Evolutionary conservation across 2,329 filamentous ascomycete genomes (phyloP).

Genomic region (Pseudogymnoascus pannorum): DNA sequence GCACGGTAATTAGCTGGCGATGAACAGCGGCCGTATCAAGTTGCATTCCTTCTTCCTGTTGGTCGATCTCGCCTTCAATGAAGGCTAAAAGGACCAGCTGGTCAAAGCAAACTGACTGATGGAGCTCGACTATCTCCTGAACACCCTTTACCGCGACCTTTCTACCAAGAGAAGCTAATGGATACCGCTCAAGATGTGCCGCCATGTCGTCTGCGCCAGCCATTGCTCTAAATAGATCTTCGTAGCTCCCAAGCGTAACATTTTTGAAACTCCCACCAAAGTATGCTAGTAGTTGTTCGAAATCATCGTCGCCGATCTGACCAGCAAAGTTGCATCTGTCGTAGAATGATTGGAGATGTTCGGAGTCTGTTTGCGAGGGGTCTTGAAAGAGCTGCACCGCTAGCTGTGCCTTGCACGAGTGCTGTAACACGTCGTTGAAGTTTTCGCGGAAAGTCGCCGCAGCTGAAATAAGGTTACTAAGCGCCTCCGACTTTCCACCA

Average conservation of each 20-base stretch:
- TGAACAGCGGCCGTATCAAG: conserved; percentile 68
- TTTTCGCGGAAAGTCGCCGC: conserved; percentile 63
- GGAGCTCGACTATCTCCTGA: conserved; percentile 68
- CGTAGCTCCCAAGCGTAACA: conserved; percentile 49
- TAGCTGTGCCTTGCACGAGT: conserved; percentile 60
- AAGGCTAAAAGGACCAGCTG: conserved; percentile 78
- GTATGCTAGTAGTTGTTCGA: conserved; percentile 57
- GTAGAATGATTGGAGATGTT: conserved; percentile 71
- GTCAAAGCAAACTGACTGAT: conserved; percentile 70
- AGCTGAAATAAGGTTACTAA: conserved; percentile 59
- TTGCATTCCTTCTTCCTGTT: conserved; percentile 59
- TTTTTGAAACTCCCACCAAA: conserved; percentile 59
- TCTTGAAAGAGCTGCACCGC: conserved; percentile 69
- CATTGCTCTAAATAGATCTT: conserved; percentile 43
- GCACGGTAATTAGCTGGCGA: conserved; percentile 58
- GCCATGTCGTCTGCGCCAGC: conserved; percentile 32
- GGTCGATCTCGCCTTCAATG: conserved; percentile 75
- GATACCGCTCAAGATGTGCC: conserved; percentile 24
- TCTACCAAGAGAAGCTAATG: conserved; percentile 68
- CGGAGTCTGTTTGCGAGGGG: conserved; percentile 59
- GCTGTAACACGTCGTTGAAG: conserved; percentile 62
- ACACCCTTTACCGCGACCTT: conserved; percentile 68
- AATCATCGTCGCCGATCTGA: conserved; percentile 76
- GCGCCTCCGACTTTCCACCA: conserved; percentile 46
- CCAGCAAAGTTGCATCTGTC: conserved; percentile 71